Percentiles rank a stretch among this genome's conserved stretches.
phyloP scores from a whole-genome alignment of 73 alveolate genomes.

The Paramecium octaurelia region DNA sequence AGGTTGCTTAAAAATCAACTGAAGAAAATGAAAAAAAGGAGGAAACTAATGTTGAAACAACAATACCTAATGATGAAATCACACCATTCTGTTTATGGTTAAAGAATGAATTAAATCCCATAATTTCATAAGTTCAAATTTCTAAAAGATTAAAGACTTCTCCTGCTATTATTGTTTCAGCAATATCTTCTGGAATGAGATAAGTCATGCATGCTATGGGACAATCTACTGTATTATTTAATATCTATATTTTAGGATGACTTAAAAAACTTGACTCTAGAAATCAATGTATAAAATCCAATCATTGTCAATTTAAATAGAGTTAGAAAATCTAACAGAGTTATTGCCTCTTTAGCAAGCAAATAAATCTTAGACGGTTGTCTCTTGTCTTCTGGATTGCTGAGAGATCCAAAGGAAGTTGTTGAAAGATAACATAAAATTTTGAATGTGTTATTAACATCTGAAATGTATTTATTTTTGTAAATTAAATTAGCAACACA shows the following conservation, averaged over 20 bases:
- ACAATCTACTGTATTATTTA: neutral
- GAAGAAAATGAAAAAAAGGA: neutral
- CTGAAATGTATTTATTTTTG: slow-evolving; percentile 1
- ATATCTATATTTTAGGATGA: neutral
- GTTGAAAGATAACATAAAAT: slow-evolving; percentile 61
- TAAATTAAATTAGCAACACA: neutral
- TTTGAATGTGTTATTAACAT: slow-evolving; percentile 34
- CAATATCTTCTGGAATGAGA: slow-evolving; percentile 74
- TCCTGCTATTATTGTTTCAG: slow-evolving; percentile 76
- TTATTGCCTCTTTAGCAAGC: slow-evolving; percentile 60
- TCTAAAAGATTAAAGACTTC: slow-evolving; percentile 76
- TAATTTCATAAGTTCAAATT: slow-evolving; percentile 69
- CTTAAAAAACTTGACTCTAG: slow-evolving; percentile 65
- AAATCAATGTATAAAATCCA: slow-evolving; percentile 71
- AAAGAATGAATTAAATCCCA: slow-evolving; percentile 73
- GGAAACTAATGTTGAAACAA: neutral
- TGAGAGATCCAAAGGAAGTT: slow-evolving; percentile 44
- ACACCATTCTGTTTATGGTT: slow-evolving; percentile 83
- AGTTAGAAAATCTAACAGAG: slow-evolving; percentile 67
- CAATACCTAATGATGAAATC: slow-evolving; percentile 77
- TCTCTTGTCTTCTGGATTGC: slow-evolving; percentile 61
- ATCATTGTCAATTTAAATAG: slow-evolving; percentile 65
- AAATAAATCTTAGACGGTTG: slow-evolving; percentile 68
- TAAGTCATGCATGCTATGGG: slow-evolving; percentile 75
- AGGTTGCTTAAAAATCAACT: neutral